Conservation (phyloP, 2,329 filamentous ascomycete genomes). For the Hymenotorrendiella dingleyae region DNA sequence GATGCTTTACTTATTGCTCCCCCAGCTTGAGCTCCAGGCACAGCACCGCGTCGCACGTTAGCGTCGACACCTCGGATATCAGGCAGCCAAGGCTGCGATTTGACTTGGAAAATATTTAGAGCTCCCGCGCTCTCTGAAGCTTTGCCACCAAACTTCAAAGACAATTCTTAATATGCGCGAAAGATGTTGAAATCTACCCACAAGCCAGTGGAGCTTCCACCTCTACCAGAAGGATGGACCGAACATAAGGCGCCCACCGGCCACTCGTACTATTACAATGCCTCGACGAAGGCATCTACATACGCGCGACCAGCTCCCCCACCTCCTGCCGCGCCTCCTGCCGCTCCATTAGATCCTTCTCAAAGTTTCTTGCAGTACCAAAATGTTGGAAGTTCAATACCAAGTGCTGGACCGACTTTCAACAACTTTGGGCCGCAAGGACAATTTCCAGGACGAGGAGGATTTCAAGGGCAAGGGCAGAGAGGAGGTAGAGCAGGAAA, state of each 20-base stretch:
- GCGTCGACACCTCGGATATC: slow-evolving; percentile 2
- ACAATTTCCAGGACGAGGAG: slow-evolving; percentile 28
- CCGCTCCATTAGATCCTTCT: slow-evolving; percentile 28
- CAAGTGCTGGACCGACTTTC: slow-evolving; percentile 31
- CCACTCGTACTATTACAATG: slow-evolving; percentile 84
- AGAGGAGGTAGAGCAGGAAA: slow-evolving; percentile 47
- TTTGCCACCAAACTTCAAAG: background rate
- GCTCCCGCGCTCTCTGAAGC: no score
- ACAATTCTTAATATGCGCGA: slow-evolving; percentile 6
- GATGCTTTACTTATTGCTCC: slow-evolving; percentile 7
- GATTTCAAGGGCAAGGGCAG: slow-evolving; percentile 34
- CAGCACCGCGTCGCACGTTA: slow-evolving; percentile 17
- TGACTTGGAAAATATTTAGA: no score
- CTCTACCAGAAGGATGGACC: slow-evolving; percentile 79
- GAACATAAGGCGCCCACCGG: slow-evolving; percentile 82
- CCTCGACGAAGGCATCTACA: slow-evolving; percentile 75
- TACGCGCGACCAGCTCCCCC: slow-evolving; percentile 65
- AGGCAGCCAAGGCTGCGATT: slow-evolving; percentile 4
- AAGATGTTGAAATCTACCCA: slow-evolving; percentile 75
- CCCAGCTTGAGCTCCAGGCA: slow-evolving; percentile 11
- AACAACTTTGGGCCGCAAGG: slow-evolving; percentile 20
- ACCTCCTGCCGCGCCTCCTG: slow-evolving; percentile 17
- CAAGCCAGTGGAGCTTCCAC: slow-evolving; percentile 47
- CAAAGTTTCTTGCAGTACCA: slow-evolving; percentile 39
- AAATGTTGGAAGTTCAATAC: slow-evolving; percentile 34